These are phyloP conservation scores for Teunomyces pallodes DNA, from an alignment of 805 yeast genomes.

Conservation along the genomic window DNA sequence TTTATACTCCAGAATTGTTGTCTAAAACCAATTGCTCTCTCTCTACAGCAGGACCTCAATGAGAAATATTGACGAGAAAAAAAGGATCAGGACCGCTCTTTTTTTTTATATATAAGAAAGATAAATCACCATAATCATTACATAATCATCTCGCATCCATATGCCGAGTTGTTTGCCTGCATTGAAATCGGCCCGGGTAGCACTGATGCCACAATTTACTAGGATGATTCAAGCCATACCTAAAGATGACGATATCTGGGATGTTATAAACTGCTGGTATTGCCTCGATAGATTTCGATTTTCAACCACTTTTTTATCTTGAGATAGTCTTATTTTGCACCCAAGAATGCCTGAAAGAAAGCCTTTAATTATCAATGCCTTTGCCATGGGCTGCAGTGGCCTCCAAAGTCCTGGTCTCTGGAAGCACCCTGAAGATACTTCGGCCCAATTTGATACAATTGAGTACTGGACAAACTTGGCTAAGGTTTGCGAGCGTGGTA, in stretches of 20 bases:
- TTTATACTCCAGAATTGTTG: too few species aligned
- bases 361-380: conserved; percentile 36
- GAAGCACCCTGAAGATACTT: conserved; percentile 38
- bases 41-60: too few species aligned
- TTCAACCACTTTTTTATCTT: neutral
- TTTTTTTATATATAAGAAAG: neutral
- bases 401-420: conserved; percentile 28
- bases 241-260: neutral
- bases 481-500: conserved; percentile 36
- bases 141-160: neutral
- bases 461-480: conserved; percentile 40
- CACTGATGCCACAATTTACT: neutral
- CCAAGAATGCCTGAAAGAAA: conserved; percentile 9
- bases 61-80: too few species aligned
- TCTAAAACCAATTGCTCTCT: too few species aligned
- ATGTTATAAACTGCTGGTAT: neutral
- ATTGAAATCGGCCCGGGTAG: neutral
- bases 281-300: neutral
- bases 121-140: neutral
- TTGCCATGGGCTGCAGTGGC: conserved; percentile 30
- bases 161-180: neutral
- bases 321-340: neutral
- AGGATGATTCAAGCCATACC: neutral
- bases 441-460: conserved; percentile 23
- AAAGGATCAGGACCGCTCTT: neutral